Percentiles rank a stretch among this genome's conserved stretches.
Conservation (phyloP, 2,329 filamentous ascomycete genomes). For the Massarina eburnea region DNA sequence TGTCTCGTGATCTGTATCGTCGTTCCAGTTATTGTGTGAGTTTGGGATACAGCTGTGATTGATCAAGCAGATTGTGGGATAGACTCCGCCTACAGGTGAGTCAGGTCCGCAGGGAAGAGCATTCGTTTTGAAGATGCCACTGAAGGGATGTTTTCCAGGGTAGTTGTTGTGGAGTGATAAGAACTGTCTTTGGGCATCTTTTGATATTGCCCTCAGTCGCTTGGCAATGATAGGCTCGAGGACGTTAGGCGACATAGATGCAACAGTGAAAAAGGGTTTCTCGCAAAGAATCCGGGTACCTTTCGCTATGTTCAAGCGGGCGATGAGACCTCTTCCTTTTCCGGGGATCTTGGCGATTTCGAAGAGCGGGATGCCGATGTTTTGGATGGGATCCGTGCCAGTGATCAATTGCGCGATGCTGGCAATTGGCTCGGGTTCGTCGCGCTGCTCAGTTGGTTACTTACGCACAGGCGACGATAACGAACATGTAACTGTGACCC, state of each 20-base stretch:
- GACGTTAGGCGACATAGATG: conserved; percentile 1
- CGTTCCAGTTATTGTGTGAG: conserved; percentile 30
- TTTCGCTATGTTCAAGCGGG: conserved; percentile 9
- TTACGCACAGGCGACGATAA: neutral
- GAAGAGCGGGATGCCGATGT: conserved; percentile 4
- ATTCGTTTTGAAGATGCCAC: conserved; percentile 11
- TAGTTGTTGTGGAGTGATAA: conserved; percentile 39
- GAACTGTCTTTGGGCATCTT: conserved; percentile 20
- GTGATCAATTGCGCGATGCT: neutral
- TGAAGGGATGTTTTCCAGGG: conserved; percentile 25
- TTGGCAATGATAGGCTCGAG: conserved; percentile 4
- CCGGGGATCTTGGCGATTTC: conserved; percentile 4
- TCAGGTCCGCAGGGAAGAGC: conserved; percentile 9
- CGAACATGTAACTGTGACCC: conserved; percentile 1
- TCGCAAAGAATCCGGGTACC: conserved; percentile 16
- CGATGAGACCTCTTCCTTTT: conserved; percentile 12
- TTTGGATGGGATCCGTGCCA: conserved; percentile 4
- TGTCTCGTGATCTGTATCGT: conserved; percentile 19
- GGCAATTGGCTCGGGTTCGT: neutral
- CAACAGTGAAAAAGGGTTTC: conserved; percentile 11
- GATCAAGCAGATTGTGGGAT: conserved; percentile 28
- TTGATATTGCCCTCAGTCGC: conserved; percentile 19
- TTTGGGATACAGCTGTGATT: conserved; percentile 37
- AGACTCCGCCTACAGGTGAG: conserved; percentile 17
- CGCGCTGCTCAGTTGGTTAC: neutral